Evolutionary conservation across 495 filamentous ascomycete species (phyloP).

Genomic region (Penicillium chermesinum): DNA sequence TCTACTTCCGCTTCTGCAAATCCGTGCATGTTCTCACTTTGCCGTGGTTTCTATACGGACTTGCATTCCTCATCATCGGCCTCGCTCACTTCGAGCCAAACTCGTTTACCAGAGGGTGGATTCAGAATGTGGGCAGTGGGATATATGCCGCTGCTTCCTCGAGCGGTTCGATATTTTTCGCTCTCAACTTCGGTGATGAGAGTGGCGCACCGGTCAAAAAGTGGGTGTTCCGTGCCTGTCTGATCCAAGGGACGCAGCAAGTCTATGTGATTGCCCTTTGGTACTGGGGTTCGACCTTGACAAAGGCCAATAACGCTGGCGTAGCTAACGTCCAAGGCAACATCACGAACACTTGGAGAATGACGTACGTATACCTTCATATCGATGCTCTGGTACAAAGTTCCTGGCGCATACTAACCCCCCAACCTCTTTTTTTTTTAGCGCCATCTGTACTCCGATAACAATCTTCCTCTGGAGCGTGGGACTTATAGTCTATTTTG

Average conservation of each 20-base stretch:
- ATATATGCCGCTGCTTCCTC: conserved; percentile 46
- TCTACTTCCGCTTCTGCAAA: conserved; percentile 56
- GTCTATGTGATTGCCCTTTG: conserved; percentile 47
- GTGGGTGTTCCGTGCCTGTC: conserved; percentile 50
- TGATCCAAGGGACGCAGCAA: conserved; percentile 49
- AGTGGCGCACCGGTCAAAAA: conserved; percentile 43
- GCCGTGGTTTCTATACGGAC: conserved; percentile 60
- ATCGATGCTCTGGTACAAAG: background rate
- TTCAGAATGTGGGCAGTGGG: conserved; percentile 45
- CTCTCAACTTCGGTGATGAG: conserved; percentile 50
- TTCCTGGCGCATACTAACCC: background rate
- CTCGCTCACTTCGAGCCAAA: conserved; percentile 53
- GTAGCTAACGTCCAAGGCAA: conserved; percentile 25
- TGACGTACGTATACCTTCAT: conserved; percentile 31
- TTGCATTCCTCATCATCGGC: conserved; percentile 63
- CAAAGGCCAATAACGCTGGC: conserved; percentile 32
- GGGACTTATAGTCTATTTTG: conserved; percentile 39
- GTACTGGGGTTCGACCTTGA: conserved; percentile 48
- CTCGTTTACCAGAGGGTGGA: conserved; percentile 40
- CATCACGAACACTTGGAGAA: conserved; percentile 43
- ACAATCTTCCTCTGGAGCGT: conserved; percentile 39
- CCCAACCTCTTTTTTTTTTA: too few species aligned
- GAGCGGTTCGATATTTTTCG: conserved; percentile 47
- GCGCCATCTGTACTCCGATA: conserved; percentile 41
- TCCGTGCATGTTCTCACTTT: conserved; percentile 56